Base-by-base conservation (phyloP, 352 stramenopile genomes). In the Phytophthora podocarpi region DNA sequence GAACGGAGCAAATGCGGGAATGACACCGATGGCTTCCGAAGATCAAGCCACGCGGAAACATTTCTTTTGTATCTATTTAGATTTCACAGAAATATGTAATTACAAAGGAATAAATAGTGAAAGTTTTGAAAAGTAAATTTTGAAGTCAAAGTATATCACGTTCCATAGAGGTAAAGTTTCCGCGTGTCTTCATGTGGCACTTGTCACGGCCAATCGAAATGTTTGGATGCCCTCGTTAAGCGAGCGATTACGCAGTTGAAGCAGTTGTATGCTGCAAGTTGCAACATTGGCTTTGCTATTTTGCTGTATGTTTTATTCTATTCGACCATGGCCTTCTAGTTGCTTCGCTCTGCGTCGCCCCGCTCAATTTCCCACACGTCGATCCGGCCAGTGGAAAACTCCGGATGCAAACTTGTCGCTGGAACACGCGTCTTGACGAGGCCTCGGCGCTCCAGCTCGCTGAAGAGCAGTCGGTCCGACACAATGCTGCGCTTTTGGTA, bases 401-500 rank as follows among this genome's bases (percentile, higher is more conserved):
- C 42, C 1, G 77, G 72, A 55, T 87, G 74, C 13, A 87, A 70
- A 27, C 58, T 63, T 18, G 23, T 32, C 10, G 39, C 24, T 11
- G 59, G 57, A 15, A 85, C 45, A 37, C 68, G 71, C 34, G 63
- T 68, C 35, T 71, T 65, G 32, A 43, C 41, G 10, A 88, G 42
- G 36, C 58, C 40, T 37, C 67, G 65, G 15, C 53, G 64, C 24
- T 78, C 58, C 7, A 91, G 47, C 40, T 90, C 72, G 20, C 48
- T 58, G 36, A 90, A 89, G 1, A 93, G 70, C 26, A 87, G 46
- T 32, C 67, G 58, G 54, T 93, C 84, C 12, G 84, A 89, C 26
- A 76, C 42, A 7, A 73, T 57, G 36, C 84, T 91, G 51, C 84
- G 78, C 53, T 78, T 82, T 52, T 93, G 84, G 34, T 93, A 76